Conservation (phyloP, 345 rosid genomes). For the Melaleuca alternifolia region DNA sequence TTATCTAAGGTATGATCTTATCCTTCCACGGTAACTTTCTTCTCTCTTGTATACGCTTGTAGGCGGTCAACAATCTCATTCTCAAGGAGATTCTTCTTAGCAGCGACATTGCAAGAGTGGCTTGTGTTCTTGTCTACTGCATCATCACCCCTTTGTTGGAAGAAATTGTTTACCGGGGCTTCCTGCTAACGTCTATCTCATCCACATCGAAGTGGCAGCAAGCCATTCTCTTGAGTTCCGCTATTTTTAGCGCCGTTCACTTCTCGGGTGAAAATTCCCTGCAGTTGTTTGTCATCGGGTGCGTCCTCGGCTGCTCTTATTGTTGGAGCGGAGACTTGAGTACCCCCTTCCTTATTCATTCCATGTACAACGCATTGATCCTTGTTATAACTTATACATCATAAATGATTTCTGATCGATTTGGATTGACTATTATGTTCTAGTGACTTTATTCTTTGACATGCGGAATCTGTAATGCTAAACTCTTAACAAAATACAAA, state of each 20-base stretch:
- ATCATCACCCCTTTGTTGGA: conserved; percentile 56
- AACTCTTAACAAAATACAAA: neutral
- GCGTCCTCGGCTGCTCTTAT: conserved; percentile 58
- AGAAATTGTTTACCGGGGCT: conserved; percentile 77
- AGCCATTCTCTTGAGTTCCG: conserved; percentile 50
- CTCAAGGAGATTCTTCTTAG: conserved; percentile 53
- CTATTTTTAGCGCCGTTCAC: conserved; percentile 67
- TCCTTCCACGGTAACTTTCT: neutral
- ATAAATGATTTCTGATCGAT: neutral
- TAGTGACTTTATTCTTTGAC: neutral
- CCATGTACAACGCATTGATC: conserved; percentile 67
- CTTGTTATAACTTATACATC: conserved; percentile 24
- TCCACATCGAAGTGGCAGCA: conserved; percentile 48
- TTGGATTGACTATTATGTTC: neutral
- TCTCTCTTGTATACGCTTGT: neutral
- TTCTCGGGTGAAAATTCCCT: conserved; percentile 53
- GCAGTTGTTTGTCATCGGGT: conserved; percentile 63
- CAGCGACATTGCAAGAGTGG: conserved; percentile 35
- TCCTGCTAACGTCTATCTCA: conserved; percentile 52
- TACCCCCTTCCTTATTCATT: conserved; percentile 53
- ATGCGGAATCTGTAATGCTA: neutral
- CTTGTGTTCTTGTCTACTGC: conserved; percentile 51
- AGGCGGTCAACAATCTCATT: conserved; percentile 39
- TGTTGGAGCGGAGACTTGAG: conserved; percentile 67
- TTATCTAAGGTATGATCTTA: neutral